Base-by-base conservation (phyloP, 1,284 basidiomycete species). In the Tremellales sp. region DNA sequence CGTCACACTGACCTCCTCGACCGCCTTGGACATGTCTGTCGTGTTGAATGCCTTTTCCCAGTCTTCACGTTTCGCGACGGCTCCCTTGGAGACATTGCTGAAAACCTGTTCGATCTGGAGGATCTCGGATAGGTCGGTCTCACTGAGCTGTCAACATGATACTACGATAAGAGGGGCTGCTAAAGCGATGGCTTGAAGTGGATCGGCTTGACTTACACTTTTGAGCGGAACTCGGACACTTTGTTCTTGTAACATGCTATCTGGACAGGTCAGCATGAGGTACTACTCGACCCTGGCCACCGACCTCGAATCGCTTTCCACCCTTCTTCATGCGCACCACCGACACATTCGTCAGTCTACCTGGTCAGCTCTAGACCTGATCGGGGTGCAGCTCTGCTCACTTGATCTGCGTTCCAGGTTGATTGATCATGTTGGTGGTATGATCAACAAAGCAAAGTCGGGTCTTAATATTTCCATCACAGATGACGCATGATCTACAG, bases 181-280 rank as follows among this genome's bases (percentile, higher is more conserved):
- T 36, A 17, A 6, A 36, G 29, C n/a, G n/a, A n/a, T n/a, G n/a
- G n/a, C n/a, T n/a, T n/a, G n/a, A 36, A 27, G 45, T 36, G 43
- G 21, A 45, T 17, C 35, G 11, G 24, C 10, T n/a, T n/a, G n/a
- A 78, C 84, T 68, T 70, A 88, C 85, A 94, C 87, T 54, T 91
- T 91, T 47, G 83, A 89, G 49, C 94, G 79, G 84, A 87, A 98
- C 74, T 97, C 93, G 60, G 92, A 87, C 19, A 97, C 94, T 77
- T 97, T 97, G 77, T 99, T 99, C 80, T 97, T 97, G 78, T 97
- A 97, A 75, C 93, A 97, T 42, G 94, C 94, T 61, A 98, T 88
- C 89, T 92, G 53, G n/a, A n/a, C 22, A 22, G 36, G 41, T 33
- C 21, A 46, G 51, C 21, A 24, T 10, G 11, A 17, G 25, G n/a